A percentile compares a stretch with the other conserved stretches of the same genome.
Evolutionary conservation across 1,139 yeast genomes (phyloP).

Genomic region (Starmera stellimalicola): DNA sequence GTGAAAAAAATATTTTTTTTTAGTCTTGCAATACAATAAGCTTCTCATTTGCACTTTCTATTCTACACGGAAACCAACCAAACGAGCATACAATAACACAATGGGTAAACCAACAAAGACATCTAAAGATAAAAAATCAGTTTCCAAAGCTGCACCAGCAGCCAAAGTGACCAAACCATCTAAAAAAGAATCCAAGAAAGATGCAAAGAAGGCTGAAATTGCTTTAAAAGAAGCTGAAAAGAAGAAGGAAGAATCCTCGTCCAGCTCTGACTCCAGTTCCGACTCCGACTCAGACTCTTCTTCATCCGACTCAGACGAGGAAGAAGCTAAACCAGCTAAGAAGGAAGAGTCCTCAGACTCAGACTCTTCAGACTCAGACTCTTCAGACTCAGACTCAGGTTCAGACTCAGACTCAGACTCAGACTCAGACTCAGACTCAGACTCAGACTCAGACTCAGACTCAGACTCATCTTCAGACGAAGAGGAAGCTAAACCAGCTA

Average conservation of each 20-base stretch:
- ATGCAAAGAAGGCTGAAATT: constrained; percentile 26
- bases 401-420: not conserved
- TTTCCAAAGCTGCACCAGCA: constrained; percentile 15
- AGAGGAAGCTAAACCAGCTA: constrained; percentile 13
- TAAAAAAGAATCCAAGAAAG: constrained; percentile 24
- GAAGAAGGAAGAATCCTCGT: constrained; percentile 16
- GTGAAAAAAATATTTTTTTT: not conserved
- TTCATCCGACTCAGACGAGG: constrained; percentile 11
- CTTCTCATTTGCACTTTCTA: not conserved
- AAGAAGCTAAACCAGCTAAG: constrained; percentile 17
- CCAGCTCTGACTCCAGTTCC: constrained; percentile 14
- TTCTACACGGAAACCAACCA: not conserved
- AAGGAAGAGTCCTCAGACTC: constrained; percentile 18
- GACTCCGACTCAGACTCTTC: no score
- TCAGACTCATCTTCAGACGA: constrained; percentile 14
- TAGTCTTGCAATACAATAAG: not conserved
- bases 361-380: constrained; percentile 20
- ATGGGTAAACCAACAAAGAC: constrained; percentile 18
- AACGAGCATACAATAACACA: constrained; percentile 5
- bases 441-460: constrained; percentile 19
- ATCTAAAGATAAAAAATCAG: constrained; percentile 15
- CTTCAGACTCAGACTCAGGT: constrained; percentile 15
- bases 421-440: not conserved
- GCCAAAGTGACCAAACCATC: constrained; percentile 16
- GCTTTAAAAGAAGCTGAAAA: constrained; percentile 25